These are phyloP conservation scores for Trichophyton equinum DNA, from an alignment of 2,329 filamentous ascomycete species.

Conservation along the genomic window DNA sequence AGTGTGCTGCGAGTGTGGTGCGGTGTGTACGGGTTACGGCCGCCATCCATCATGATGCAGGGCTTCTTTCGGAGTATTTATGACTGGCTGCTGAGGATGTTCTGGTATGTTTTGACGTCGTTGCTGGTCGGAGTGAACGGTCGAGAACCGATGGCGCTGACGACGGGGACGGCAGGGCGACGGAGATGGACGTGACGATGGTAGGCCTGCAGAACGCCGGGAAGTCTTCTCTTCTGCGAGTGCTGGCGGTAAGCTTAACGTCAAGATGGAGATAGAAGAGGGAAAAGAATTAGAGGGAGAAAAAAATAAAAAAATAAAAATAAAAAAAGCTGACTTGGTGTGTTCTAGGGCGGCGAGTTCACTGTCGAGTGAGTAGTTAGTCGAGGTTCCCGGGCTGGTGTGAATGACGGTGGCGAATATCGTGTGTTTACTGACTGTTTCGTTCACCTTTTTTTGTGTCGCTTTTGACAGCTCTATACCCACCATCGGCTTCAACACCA, in stretches of 20 bases:
- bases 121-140: background rate
- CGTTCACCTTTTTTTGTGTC: background rate
- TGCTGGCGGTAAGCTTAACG: slow-evolving; percentile 67
- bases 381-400: no score
- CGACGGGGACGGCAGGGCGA: slow-evolving; percentile 52
- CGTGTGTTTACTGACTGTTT: background rate
- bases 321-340: background rate
- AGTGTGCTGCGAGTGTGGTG: background rate
- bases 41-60: slow-evolving; percentile 55
- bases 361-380: slow-evolving; percentile 75
- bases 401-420: background rate
- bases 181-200: slow-evolving; percentile 99
- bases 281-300: no score
- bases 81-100: slow-evolving; percentile 94
- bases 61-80: slow-evolving; percentile 88
- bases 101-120: slow-evolving; percentile 57
- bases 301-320: no score
- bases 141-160: background rate
- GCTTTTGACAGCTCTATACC: slow-evolving; percentile 67
- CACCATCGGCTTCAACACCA: slow-evolving; percentile 98
- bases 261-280: background rate
- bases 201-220: slow-evolving; percentile 96
- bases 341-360: slow-evolving; percentile 79
- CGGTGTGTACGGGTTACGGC: background rate
- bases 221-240: slow-evolving; percentile 87